Base-by-base conservation (phyloP, 1,284 basidiomycete genomes). In the Rhodotorula sp. region DNA sequence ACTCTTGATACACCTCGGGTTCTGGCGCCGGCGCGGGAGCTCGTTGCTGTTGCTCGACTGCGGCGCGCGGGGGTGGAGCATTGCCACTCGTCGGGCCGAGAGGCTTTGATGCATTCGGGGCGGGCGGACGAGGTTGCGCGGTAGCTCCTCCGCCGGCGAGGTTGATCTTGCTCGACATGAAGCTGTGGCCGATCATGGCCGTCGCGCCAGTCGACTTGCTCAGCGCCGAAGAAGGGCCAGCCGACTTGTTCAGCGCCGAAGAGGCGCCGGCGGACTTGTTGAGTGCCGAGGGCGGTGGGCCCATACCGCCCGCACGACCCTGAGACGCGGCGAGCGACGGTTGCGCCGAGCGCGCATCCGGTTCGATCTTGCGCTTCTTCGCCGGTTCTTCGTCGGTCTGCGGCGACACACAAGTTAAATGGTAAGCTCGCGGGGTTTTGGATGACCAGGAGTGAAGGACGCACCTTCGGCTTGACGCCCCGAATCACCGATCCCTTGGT, bases 1-100 rank as follows among this genome's bases (percentile, higher is more conserved):
- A 84, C 77, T 93, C 92, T 47, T 70, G 64, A 76, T 93, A 94
- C 74, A 86, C 88, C 82, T 95, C 93, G 77, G 79, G 86, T 80
- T 80, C 84, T 73, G 76, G 79, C n/a, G n/a, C 54, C 28, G 54
- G 54, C 28, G 62, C 81, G 73, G 84, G 83, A 76, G 60, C 52
- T 7, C 60, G 45, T 5, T 57, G 28, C n/a, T 86, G 56, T 86
- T 85, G 66, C 26, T 55, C 54, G 12, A 55, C 15, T 15, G 54
- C 54, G n/a, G 28, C 26, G 12, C 26, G 23, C 80, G 76, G 69
- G 79, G 81, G 34, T 80, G 77, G 64, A 19, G 2, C 78, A 10
- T 62, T 38, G 77, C 79, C 64, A 67, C 60, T 77, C 57, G 45
- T 60, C 54, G 49, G n/a, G 2, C 58, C 58, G 54, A 70, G 71